These are phyloP conservation scores for Crithidia acanthocephali DNA, from an alignment of 208 protist species.

Conservation along the genomic window DNA sequence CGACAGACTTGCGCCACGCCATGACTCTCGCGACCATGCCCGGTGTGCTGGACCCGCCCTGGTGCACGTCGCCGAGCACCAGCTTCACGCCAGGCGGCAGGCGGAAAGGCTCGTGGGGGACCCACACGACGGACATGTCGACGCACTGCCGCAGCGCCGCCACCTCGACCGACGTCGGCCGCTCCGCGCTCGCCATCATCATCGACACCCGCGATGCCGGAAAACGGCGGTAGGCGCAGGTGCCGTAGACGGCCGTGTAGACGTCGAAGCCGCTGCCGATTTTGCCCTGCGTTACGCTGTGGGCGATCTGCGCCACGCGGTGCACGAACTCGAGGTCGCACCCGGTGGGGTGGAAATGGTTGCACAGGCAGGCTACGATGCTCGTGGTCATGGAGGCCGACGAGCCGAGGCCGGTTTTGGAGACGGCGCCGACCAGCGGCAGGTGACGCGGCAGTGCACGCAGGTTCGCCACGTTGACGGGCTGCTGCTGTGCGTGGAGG, in stretches of 20 bases:
- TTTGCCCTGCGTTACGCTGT: slow-evolving; percentile 96
- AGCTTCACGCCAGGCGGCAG: slow-evolving; percentile 87
- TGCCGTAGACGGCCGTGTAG: slow-evolving; percentile 94
- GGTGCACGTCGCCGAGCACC: slow-evolving; percentile 89
- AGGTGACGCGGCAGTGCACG: slow-evolving; percentile 61
- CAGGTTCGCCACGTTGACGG: slow-evolving; percentile 63
- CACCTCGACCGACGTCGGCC: slow-evolving; percentile 48
- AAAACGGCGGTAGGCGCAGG: slow-evolving; percentile 93
- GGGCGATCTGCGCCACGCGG: slow-evolving; percentile 92
- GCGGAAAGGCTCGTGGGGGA: slow-evolving; percentile 64
- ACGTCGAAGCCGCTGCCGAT: slow-evolving; percentile 98
- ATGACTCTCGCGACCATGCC: slow-evolving; percentile 95
- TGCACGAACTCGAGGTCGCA: slow-evolving; percentile 76
- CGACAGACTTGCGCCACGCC: slow-evolving; percentile 81
- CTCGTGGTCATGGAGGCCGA: slow-evolving; percentile 94
- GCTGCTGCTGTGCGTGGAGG: slow-evolving; percentile 52
- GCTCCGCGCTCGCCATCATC: slow-evolving; percentile 47
- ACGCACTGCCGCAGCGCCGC: slow-evolving; percentile 51
- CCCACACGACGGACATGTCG: slow-evolving; percentile 64
- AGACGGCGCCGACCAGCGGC: slow-evolving; percentile 79
- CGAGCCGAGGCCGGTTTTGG: slow-evolving; percentile 96
- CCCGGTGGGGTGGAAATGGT: slow-evolving; percentile 36
- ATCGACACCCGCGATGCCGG: slow-evolving; percentile 57
- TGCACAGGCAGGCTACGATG: slow-evolving; percentile 88
- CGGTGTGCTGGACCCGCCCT: slow-evolving; percentile 93